Evolutionary conservation across 768 basidiomycete genomes (phyloP), one percentile per base, ranked within the genome.

Genomic region (Fomitopsis serialis): DNA sequence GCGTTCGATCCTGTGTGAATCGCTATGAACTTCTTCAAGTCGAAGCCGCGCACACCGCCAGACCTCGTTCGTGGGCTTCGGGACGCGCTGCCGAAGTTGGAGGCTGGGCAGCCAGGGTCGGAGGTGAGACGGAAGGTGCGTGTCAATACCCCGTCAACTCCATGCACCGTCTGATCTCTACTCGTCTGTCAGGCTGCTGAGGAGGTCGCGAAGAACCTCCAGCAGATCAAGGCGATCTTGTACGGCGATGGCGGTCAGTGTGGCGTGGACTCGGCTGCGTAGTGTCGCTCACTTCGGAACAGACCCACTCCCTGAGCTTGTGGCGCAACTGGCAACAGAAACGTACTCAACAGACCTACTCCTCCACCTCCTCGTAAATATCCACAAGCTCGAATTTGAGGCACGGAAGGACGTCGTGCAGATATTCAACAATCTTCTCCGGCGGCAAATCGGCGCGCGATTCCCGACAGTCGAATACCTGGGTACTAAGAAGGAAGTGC

Each of bases 381-480:
- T 97, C 57, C 82, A 84, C 17, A 84, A 84, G 19, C 88, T 98
- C 68, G 96, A 98, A 65, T 98, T 98, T 62, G 96, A 98, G 72
- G 86, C 92, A 25, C 80, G 92, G 53, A 89, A 89, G 68, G 89
- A 90, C 57, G 87, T 89, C 34, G 87, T 88, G 0, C 86, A 89
- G 70, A 87, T 89, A 61, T 89, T 89, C 77, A 97, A 94, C 70
- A 87, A 93, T 60, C 82, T 99, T 19, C 73, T 89, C 24, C 79
- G 87, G 45, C 80, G 97, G 45, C 94, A 98, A 70, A 97, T 99
- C 61, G 97, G 97, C 37, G 78, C 87, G 3, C 83, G 96, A 42
- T 88, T 84, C 73, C 97, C 97, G n/a, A 98, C 97, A 0, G 94
- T 98, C 45, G 97, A 99, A 60, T 94, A 97, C 63, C 81, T 98